Evolutionary conservation across 176 grass and related monocot species (phyloP).

Genomic region (Oropetium thomaeum): DNA sequence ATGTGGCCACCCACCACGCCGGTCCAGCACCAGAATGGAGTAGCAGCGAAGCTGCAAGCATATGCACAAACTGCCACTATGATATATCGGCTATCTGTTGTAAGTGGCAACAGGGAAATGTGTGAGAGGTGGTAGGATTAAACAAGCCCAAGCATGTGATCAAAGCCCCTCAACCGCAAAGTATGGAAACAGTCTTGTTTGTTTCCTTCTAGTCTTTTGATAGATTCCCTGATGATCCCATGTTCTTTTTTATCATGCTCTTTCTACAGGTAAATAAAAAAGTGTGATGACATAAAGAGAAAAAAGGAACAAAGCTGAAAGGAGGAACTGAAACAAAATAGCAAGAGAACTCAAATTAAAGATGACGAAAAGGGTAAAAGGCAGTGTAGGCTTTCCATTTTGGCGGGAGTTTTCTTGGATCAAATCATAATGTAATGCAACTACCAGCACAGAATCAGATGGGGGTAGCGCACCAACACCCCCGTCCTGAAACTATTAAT

Average conservation of each 20-base stretch:
- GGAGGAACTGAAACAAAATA: neutral
- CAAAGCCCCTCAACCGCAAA: constrained; percentile 3
- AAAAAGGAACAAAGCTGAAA: neutral
- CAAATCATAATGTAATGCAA: neutral
- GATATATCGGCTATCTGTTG: neutral
- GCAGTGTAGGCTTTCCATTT: constrained; percentile 16
- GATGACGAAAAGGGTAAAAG: constrained; percentile 4
- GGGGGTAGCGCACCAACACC: neutral
- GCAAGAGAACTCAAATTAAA: neutral
- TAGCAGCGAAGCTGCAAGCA: neutral
- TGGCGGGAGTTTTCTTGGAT: constrained; percentile 30
- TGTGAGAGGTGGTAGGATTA: constrained; percentile 6
- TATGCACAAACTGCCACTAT: constrained; percentile 4
- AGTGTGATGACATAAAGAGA: neutral
- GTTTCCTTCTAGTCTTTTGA: constrained; percentile 30
- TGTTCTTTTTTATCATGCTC: constrained; percentile 11
- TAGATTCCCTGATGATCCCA: constrained; percentile 4
- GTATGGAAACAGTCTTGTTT: constrained; percentile 15
- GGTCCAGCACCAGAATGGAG: constrained; percentile 12
- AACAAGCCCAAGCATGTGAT: constrained; percentile 23
- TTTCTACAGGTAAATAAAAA: neutral
- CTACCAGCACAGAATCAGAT: neutral
- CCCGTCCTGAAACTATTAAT: no score
- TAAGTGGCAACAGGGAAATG: neutral
- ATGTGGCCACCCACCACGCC: neutral